Percentiles rank a stretch among this genome's conserved stretches.
phyloP scores from a whole-genome alignment of 441 rosid species.

The Sinapis alba region DNA sequence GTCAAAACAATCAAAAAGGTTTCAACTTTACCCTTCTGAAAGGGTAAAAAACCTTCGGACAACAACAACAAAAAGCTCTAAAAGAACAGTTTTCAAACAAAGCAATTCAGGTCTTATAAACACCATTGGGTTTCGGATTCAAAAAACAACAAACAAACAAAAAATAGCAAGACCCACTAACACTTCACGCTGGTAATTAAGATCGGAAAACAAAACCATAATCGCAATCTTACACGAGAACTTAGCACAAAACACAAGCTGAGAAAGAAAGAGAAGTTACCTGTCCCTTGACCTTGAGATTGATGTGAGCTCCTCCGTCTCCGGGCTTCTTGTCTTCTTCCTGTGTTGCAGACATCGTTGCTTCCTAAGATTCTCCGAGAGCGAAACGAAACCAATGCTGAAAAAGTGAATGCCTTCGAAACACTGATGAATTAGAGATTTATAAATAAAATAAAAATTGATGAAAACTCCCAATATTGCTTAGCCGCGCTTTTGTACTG shows the following conservation, averaged over 20 bases:
- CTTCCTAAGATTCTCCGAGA: not conserved
- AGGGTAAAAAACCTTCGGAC: not conserved
- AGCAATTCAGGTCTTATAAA: too few relatives aligned
- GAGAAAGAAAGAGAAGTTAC: conserved; percentile 35
- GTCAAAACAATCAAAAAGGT: not conserved
- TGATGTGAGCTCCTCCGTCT: conserved; percentile 73
- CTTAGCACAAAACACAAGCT: not conserved
- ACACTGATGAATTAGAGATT: not conserved
- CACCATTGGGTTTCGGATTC: too few relatives aligned
- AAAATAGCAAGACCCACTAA: not conserved
- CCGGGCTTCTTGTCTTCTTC: conserved; percentile 91
- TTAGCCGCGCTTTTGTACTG: not conserved
- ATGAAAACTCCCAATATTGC: not conserved
- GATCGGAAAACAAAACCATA: not conserved
- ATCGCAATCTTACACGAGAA: not conserved
- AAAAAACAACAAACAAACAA: not conserved
- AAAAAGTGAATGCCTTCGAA: too few relatives aligned
- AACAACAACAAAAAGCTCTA: not conserved
- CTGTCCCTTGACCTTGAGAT: conserved; percentile 95
- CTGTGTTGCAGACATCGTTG: conserved; percentile 37
- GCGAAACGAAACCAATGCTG: too few relatives aligned
- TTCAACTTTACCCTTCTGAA: not conserved
- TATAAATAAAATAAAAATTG: not conserved
- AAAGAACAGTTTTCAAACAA: not conserved
- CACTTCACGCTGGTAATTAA: not conserved